A percentile compares a stretch with the other conserved stretches of the same genome.
phyloP scores from a whole-genome alignment of 1,139 yeast genomes.

The Diutina scorzettiae region DNA sequence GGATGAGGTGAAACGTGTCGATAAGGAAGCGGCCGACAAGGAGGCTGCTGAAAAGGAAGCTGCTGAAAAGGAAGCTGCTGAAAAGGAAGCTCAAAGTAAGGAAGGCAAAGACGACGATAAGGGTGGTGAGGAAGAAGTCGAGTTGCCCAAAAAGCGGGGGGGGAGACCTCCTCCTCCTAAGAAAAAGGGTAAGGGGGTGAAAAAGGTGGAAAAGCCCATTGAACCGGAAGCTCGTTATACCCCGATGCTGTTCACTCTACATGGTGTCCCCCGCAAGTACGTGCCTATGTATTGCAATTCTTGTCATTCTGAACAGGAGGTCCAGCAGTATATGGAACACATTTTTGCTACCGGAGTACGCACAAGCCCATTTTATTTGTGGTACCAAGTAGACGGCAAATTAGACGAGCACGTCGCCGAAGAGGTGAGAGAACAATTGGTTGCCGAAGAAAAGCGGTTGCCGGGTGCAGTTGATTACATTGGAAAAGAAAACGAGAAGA shows the following conservation, averaged over 20 bases:
- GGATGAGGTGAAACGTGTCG: slow-evolving; percentile 9
- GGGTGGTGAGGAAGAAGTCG: slow-evolving; percentile 9
- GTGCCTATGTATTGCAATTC: slow-evolving; percentile 63
- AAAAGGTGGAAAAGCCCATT: slow-evolving; percentile 15
- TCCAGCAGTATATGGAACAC: slow-evolving; percentile 48
- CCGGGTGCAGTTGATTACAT: slow-evolving; percentile 16
- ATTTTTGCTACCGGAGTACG: slow-evolving; percentile 52
- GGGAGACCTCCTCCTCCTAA: slow-evolving; percentile 15
- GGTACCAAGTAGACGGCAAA: slow-evolving; percentile 80
- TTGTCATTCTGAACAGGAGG: slow-evolving; percentile 44
- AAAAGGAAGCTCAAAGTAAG: slow-evolving; percentile 16
- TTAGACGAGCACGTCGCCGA: slow-evolving; percentile 53
- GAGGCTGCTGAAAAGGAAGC: slow-evolving; percentile 13
- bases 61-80: slow-evolving; percentile 15
- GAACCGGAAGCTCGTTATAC: slow-evolving; percentile 39
- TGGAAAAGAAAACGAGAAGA: slow-evolving; percentile 5
- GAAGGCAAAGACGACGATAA: slow-evolving; percentile 14
- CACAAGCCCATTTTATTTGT: slow-evolving; percentile 49
- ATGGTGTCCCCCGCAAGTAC: slow-evolving; percentile 52
- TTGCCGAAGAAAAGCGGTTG: slow-evolving; percentile 32
- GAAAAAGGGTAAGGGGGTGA: slow-evolving; percentile 14
- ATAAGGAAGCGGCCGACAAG: slow-evolving; percentile 13
- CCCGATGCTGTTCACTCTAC: slow-evolving; percentile 52
- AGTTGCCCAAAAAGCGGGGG: slow-evolving; percentile 13
- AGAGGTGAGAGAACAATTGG: slow-evolving; percentile 26